A percentile compares a stretch with the other conserved stretches of the same genome.
These are phyloP conservation scores for Phaeosphaeria sp. DNA, from an alignment of 2,329 filamentous ascomycete genomes.

Conservation along the genomic window DNA sequence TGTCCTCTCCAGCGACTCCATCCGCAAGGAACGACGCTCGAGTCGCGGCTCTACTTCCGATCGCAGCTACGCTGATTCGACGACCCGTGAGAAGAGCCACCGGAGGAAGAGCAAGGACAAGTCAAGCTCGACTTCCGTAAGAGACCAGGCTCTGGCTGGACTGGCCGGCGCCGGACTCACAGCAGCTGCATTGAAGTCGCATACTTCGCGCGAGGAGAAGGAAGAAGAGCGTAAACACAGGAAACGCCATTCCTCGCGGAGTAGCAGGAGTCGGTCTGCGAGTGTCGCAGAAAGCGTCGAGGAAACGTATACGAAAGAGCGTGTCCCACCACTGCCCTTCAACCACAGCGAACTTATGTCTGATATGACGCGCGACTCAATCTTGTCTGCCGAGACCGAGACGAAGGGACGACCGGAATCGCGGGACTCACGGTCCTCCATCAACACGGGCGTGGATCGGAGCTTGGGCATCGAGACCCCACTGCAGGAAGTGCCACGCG, in stretches of 20 bases:
- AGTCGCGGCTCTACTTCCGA: conserved; percentile 60
- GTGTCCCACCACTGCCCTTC: conserved; percentile 79
- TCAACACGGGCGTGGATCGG: conserved; percentile 50
- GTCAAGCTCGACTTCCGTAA: conserved; percentile 48
- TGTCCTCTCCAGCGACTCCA: conserved; percentile 62
- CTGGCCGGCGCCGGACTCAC: conserved; percentile 65
- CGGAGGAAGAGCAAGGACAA: conserved; percentile 62
- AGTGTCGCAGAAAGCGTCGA: conserved; percentile 63
- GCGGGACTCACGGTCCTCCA: conserved; percentile 64
- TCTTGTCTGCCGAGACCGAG: conserved; percentile 81
- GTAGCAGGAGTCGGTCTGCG: conserved; percentile 59
- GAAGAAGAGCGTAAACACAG: conserved; percentile 53
- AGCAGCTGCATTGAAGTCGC: conserved; percentile 67
- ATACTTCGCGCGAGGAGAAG: conserved; percentile 65
- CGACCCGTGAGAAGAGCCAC: conserved; percentile 57
- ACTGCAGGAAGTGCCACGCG: conserved; percentile 69
- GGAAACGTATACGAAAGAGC: conserved; percentile 56
- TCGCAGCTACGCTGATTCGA: conserved; percentile 45
- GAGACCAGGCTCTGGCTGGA: conserved; percentile 63
- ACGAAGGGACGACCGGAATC: conserved; percentile 59
- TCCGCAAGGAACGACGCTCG: conserved; percentile 61
- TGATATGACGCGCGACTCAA: conserved; percentile 85
- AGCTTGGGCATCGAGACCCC: conserved; percentile 52
- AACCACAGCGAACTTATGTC: conserved; percentile 87
- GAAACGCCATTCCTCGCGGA: conserved; percentile 56